Evolutionary conservation across 73 alveolate genomes (phyloP).

Genomic region (Stentor coeruleus): DNA sequence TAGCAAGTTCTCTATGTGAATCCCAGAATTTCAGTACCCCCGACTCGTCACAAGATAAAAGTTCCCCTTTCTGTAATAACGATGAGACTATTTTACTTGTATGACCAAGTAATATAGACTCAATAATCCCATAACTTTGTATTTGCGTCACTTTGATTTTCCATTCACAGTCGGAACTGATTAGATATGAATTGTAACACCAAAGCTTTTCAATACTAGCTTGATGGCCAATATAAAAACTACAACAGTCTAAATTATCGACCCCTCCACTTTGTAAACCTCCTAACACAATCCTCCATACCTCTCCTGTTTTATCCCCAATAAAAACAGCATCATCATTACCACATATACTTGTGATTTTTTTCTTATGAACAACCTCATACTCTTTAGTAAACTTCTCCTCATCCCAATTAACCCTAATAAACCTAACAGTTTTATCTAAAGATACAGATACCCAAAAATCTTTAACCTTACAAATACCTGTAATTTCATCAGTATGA

Average conservation of each 20-base stretch:
- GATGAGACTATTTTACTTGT: not conserved
- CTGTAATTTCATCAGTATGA: not conserved
- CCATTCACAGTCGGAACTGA: not conserved
- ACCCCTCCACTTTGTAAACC: not conserved
- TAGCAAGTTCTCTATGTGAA: not conserved
- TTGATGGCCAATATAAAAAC: not conserved
- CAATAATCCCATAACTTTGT: not conserved
- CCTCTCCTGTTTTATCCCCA: not conserved
- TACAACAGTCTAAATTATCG: not conserved
- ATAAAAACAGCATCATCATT: no score
- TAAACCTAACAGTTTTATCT: not conserved
- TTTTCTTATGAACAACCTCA: not conserved
- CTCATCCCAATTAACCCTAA: not conserved
- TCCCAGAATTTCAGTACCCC: not conserved
- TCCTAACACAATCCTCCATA: not conserved
- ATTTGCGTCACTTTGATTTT: not conserved
- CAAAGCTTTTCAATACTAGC: not conserved
- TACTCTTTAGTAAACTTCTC: not conserved
- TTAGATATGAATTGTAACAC: not conserved
- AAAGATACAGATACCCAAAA: not conserved
- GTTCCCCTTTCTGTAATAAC: not conserved
- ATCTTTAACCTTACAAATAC: not conserved
- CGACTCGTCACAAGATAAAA: not conserved
- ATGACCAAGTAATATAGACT: not conserved
- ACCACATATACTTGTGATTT: not conserved